Evolutionary conservation across 2,329 filamentous ascomycete genomes (phyloP).

Genomic region (Fusarium sp.): DNA sequence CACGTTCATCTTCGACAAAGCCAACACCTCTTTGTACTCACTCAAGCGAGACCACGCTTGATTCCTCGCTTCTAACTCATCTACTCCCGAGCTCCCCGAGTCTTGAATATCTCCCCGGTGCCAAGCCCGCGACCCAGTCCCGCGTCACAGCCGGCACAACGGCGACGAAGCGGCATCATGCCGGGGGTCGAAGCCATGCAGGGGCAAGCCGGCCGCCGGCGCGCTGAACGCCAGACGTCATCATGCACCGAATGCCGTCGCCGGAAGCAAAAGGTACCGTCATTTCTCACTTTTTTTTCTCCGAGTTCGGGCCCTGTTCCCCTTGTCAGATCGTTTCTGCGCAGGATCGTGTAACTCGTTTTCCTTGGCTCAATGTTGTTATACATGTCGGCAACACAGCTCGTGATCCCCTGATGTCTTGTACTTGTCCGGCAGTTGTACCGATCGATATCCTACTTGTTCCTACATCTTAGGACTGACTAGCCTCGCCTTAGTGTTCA

Average conservation of each 20-base stretch:
- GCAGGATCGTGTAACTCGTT: background rate
- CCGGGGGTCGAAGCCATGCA: constrained; percentile 31
- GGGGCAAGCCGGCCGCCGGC: constrained; percentile 34
- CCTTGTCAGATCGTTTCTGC: background rate
- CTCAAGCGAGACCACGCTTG: constrained; percentile 6
- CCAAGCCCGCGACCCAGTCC: constrained; percentile 8
- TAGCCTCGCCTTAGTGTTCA: constrained; percentile 55
- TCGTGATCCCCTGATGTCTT: background rate
- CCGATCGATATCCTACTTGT: background rate
- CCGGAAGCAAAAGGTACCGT: constrained; percentile 59
- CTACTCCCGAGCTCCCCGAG: constrained; percentile 1
- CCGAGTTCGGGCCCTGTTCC: background rate
- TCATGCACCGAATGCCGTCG: constrained; percentile 61
- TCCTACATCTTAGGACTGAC: constrained; percentile 11
- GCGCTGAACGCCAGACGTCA: constrained; percentile 46
- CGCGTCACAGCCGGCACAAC: constrained; percentile 17
- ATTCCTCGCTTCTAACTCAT: background rate
- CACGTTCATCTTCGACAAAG: background rate
- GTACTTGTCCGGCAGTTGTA: background rate
- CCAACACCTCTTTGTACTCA: constrained; percentile 10
- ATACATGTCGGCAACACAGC: background rate
- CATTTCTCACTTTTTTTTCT: background rate
- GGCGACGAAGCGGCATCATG: constrained; percentile 22
- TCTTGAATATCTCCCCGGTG: constrained; percentile 10
- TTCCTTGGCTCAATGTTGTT: background rate